phyloP scores from a whole-genome alignment of 176 grass and related monocot species.

The Eragrostis nindensis region DNA sequence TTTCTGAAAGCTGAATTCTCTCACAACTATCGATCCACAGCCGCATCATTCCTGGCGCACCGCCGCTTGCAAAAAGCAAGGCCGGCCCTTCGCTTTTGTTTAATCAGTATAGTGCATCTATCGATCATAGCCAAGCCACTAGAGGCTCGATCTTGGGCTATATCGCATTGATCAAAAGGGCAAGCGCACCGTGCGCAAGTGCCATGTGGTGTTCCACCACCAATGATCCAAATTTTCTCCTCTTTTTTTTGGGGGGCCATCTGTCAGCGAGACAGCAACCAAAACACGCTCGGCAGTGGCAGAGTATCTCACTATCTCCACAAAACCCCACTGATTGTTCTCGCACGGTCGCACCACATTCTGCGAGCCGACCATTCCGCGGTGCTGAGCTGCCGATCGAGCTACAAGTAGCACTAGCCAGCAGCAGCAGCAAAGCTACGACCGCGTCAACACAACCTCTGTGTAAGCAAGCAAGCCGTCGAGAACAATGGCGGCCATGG shows the following conservation, averaged over 20 bases:
- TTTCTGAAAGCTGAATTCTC: not conserved
- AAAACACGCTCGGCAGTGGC: constrained; percentile 7
- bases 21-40: constrained; percentile 7
- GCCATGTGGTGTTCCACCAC: constrained; percentile 20
- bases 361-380: not conserved
- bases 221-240: not conserved
- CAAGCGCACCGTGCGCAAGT: not conserved
- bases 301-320: not conserved
- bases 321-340: constrained; percentile 23
- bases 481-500: constrained; percentile 13
- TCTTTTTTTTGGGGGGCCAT: not conserved
- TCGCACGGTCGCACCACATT: not conserved
- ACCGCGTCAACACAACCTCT: no score
- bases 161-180: no score
- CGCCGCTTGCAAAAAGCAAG: not conserved
- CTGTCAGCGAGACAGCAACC: constrained; percentile 25
- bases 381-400: not conserved
- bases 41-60: constrained; percentile 50
- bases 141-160: not conserved
- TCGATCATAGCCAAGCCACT: not conserved
- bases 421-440: not conserved
- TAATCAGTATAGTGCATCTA: not conserved
- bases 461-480: no score
- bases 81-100: constrained; percentile 12
- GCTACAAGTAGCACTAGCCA: not conserved